phyloP scores from a whole-genome alignment of 768 basidiomycete species.

The Cantharellus anzutake region DNA sequence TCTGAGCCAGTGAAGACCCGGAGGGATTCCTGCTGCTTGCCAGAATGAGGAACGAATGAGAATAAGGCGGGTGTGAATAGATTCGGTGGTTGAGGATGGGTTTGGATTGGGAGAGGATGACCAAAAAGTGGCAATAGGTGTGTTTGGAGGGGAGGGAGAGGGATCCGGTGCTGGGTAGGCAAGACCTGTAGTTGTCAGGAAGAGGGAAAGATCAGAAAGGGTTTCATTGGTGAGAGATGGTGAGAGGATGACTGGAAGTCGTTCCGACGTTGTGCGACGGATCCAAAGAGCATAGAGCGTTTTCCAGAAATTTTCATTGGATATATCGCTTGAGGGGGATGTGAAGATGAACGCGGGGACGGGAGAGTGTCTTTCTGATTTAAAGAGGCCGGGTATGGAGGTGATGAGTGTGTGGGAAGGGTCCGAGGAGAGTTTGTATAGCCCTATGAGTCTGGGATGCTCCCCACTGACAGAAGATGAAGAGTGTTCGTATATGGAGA shows the following conservation, averaged over 20 bases:
- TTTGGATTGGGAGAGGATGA: too few species aligned
- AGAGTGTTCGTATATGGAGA: too few species aligned
- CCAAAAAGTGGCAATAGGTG: too few species aligned
- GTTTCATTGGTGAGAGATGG: neutral
- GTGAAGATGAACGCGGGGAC: neutral
- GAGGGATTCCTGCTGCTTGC: constrained; percentile 28
- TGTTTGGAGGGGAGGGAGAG: too few species aligned
- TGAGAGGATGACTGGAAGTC: neutral
- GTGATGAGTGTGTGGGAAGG: neutral
- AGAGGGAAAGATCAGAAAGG: neutral
- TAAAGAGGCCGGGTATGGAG: neutral
- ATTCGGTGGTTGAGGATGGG: too few species aligned
- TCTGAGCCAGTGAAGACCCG: constrained; percentile 18
- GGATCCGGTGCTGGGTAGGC: neutral
- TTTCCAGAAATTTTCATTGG: neutral
- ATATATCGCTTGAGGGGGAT: neutral
- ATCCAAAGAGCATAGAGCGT: neutral
- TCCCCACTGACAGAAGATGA: too few species aligned
- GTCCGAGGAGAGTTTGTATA: neutral
- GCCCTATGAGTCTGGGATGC: too few species aligned
- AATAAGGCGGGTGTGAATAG: constrained; percentile 16
- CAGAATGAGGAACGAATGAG: constrained; percentile 28
- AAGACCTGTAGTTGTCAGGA: neutral
- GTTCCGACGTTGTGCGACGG: neutral
- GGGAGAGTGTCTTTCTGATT: neutral